Evolutionary conservation across 2,329 filamentous ascomycete genomes (phyloP).

Genomic region (Lasiodiplodia sp.): DNA sequence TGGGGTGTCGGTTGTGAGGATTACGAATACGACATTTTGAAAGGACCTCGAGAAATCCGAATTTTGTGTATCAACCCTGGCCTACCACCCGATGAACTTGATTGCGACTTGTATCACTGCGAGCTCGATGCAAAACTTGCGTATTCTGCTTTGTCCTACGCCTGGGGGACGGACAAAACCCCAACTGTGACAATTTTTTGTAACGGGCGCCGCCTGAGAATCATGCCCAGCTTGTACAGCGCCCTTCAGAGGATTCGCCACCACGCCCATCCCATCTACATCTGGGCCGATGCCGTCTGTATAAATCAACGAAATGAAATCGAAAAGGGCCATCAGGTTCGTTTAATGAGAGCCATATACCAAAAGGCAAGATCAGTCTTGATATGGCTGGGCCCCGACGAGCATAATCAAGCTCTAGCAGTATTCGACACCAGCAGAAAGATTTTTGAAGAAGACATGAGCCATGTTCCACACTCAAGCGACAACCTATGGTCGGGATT

Average conservation of each 20-base stretch:
- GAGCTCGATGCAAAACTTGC: background rate
- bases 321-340: slow-evolving; percentile 31
- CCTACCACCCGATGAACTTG: background rate
- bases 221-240: slow-evolving; percentile 18
- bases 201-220: background rate
- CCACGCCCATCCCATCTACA: background rate
- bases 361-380: slow-evolving; percentile 23
- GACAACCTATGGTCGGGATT: background rate
- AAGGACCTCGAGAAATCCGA: background rate
- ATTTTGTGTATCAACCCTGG: slow-evolving; percentile 13
- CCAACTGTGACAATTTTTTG: background rate
- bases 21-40: background rate
- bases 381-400: slow-evolving; percentile 28
- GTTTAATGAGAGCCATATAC: slow-evolving; percentile 31
- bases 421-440: background rate
- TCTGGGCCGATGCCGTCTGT: slow-evolving; percentile 33
- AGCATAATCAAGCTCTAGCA: background rate
- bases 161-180: slow-evolving; percentile 29
- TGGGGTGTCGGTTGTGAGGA: background rate
- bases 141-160: slow-evolving; percentile 32
- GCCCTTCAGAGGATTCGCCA: slow-evolving; percentile 29
- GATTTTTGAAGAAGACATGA: background rate
- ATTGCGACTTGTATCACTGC: slow-evolving; percentile 8
- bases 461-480: background rate
- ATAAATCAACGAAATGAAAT: slow-evolving; percentile 31